These are phyloP conservation scores for Podila epigama DNA, from an alignment of 192 early-diverging fungal genomes.

Conservation along the genomic window DNA sequence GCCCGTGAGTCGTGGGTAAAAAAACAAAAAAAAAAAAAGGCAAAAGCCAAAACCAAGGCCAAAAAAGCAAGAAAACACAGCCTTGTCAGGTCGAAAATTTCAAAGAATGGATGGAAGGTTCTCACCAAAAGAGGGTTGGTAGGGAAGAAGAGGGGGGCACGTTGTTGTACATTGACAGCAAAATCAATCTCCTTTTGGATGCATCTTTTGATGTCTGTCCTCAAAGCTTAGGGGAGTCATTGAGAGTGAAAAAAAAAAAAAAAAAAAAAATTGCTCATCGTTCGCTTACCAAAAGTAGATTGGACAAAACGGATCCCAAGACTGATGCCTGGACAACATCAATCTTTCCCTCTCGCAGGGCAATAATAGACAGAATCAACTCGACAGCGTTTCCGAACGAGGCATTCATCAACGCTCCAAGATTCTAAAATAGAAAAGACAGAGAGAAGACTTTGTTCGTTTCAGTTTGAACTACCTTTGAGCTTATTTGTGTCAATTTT, in stretches of 20 bases:
- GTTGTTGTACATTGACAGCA: too few relatives aligned
- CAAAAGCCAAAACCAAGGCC: not conserved
- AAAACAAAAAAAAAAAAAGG: not conserved
- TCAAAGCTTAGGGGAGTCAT: too few relatives aligned
- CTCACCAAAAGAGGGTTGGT: too few relatives aligned
- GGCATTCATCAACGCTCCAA: slow-evolving; percentile 84
- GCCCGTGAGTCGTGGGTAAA: not conserved
- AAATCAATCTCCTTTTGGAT: too few relatives aligned
- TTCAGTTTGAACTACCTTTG: not conserved
- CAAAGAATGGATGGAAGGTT: too few relatives aligned
- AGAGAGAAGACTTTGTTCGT: not conserved
- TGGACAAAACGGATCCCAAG: slow-evolving; percentile 90
- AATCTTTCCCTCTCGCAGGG: slow-evolving; percentile 78
- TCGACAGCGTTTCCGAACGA: slow-evolving; percentile 90
- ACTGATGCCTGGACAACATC: slow-evolving; percentile 89
- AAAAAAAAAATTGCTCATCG: not conserved
- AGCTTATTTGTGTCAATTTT: not conserved
- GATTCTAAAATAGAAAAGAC: slow-evolving; percentile 47
- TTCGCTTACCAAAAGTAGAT: slow-evolving; percentile 70
- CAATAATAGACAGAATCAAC: slow-evolving; percentile 83
- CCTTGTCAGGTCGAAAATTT: too few relatives aligned
- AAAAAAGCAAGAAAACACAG: too few relatives aligned
- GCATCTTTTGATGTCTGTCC: too few relatives aligned
- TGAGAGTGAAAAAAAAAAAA: not conserved
- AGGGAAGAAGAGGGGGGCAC: too few relatives aligned